A percentile compares a stretch with the other conserved stretches of the same genome.
Evolutionary conservation across 106 monocot genomes (phyloP).

Genomic region (Ottelia alismoides): DNA sequence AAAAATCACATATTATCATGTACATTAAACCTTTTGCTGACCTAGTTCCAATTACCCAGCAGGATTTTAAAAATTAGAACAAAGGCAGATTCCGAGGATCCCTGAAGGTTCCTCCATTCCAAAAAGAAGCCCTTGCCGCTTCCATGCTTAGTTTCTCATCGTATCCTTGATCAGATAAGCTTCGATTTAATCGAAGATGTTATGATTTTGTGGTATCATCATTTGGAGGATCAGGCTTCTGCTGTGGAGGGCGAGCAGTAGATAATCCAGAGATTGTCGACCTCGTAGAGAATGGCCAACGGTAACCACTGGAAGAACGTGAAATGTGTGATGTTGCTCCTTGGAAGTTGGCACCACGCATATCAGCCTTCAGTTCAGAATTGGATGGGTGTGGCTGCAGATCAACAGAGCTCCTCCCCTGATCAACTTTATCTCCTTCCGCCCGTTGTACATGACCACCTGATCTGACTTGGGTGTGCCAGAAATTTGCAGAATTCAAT

Average conservation of each 20-base stretch:
- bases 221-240: not conserved
- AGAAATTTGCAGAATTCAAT: slow-evolving; percentile 30
- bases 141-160: too few species aligned
- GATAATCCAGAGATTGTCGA: slow-evolving; percentile 9
- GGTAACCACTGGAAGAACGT: slow-evolving; percentile 17
- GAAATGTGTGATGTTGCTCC: slow-evolving; percentile 6
- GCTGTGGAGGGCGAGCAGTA: not conserved
- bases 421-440: slow-evolving; percentile 23
- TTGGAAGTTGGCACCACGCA: not conserved
- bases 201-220: too few species aligned
- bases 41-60: too few species aligned
- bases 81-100: too few species aligned
- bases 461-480: slow-evolving; percentile 36
- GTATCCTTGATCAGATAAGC: too few species aligned
- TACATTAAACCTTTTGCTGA: too few species aligned
- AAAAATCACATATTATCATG: too few species aligned
- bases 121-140: too few species aligned
- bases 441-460: slow-evolving; percentile 7
- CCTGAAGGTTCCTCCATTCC: too few species aligned
- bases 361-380: slow-evolving; percentile 10
- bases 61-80: too few species aligned
- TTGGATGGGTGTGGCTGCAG: slow-evolving; percentile 3
- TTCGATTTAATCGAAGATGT: too few species aligned
- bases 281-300: slow-evolving; percentile 25
- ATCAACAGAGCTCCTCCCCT: slow-evolving; percentile 16